These are phyloP conservation scores for Candolleomyces eurysporus DNA, from an alignment of 768 basidiomycete genomes.

Conservation along the genomic window DNA sequence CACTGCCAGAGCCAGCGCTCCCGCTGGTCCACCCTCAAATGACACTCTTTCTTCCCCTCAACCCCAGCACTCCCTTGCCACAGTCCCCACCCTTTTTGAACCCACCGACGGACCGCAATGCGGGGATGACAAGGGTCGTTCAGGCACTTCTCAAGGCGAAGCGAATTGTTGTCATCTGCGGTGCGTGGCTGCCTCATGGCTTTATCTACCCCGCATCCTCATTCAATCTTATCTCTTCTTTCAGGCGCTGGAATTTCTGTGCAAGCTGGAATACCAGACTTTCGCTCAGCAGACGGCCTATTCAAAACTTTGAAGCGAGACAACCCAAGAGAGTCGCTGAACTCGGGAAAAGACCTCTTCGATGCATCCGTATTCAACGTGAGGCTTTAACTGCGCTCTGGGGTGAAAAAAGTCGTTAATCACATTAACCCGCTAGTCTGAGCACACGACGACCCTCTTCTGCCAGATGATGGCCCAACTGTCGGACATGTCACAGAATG, in stretches of 20 bases:
- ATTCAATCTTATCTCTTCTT: constrained; percentile 5
- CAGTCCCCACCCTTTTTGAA: constrained; percentile 56
- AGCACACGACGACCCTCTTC: constrained; percentile 71
- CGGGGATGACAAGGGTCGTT: constrained; percentile 53
- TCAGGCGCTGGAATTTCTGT: constrained; percentile 88
- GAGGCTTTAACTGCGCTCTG: constrained; percentile 24
- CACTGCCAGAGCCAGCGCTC: background rate
- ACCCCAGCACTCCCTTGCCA: constrained; percentile 44
- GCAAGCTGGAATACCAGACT: constrained; percentile 86
- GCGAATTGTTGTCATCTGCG: constrained; percentile 83
- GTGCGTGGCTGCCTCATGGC: constrained; percentile 41
- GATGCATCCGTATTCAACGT: constrained; percentile 90
- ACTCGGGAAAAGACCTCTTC: constrained; percentile 84
- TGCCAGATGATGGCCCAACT: constrained; percentile 89
- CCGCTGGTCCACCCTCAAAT: constrained; percentile 29
- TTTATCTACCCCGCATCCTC: constrained; percentile 3
- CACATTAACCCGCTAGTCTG: constrained; percentile 46
- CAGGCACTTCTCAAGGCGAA: constrained; percentile 76
- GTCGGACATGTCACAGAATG: constrained; percentile 66
- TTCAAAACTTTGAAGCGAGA: constrained; percentile 78
- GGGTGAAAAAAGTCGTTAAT: constrained; percentile 1
- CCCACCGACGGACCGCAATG: constrained; percentile 40
- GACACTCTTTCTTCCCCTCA: constrained; percentile 67
- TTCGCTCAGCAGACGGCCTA: constrained; percentile 76
- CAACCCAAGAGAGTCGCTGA: constrained; percentile 68